Conservation (phyloP, 345 rosid genomes). For the Eucalyptus albens region DNA sequence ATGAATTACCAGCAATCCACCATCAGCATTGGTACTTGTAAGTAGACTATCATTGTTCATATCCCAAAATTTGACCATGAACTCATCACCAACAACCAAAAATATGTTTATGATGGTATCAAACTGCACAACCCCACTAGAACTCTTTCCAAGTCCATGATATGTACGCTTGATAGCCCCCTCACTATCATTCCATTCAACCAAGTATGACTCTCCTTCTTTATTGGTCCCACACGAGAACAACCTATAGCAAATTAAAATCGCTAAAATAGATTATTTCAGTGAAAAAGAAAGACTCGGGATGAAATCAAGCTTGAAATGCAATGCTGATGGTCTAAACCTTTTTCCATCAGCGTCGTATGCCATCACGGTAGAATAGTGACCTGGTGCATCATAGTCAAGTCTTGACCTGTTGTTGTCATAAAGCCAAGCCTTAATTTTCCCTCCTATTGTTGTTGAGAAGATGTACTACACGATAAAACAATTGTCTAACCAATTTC, state of each 20-base stretch:
- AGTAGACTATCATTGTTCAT: conserved; percentile 44
- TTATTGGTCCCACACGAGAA: conserved; percentile 74
- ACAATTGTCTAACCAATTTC: neutral
- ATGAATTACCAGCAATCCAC: conserved; percentile 48
- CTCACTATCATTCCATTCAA: conserved; percentile 85
- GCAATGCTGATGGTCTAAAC: conserved; percentile 10
- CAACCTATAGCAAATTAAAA: conserved; percentile 19
- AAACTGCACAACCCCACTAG: conserved; percentile 66
- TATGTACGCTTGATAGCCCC: conserved; percentile 48
- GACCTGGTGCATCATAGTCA: conserved; percentile 36
- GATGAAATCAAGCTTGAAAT: neutral
- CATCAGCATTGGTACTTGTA: conserved; percentile 61
- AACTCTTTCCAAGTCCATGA: conserved; percentile 59
- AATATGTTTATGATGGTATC: conserved; percentile 63
- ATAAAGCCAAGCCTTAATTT: conserved; percentile 73
- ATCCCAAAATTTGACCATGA: conserved; percentile 63
- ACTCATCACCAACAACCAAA: conserved; percentile 82
- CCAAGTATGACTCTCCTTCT: conserved; percentile 66
- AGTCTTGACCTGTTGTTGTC: conserved; percentile 23
- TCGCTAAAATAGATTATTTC: neutral
- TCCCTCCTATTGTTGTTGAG: conserved; percentile 61
- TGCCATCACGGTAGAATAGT: conserved; percentile 50
- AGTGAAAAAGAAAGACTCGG: neutral
- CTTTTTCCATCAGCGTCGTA: conserved; percentile 72
- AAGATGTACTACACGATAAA: conserved; percentile 30